phyloP scores from a whole-genome alignment of 768 basidiomycete species.

The Auricularia cornea region DNA sequence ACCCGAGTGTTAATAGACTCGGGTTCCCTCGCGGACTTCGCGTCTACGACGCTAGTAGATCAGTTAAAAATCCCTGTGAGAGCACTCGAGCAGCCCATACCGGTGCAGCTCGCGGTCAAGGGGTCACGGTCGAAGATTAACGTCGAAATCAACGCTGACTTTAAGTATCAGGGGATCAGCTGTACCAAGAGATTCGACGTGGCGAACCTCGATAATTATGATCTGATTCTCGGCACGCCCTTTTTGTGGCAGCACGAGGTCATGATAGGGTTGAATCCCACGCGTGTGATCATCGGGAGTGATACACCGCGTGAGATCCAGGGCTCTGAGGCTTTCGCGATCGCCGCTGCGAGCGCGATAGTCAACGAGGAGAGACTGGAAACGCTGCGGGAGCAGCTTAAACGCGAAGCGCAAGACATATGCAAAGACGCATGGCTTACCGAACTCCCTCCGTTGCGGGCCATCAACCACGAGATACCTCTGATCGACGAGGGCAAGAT shows the following conservation, averaged over 20 bases:
- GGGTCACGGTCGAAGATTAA: conserved; percentile 8
- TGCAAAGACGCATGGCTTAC: conserved; percentile 10
- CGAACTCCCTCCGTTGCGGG: conserved; percentile 28
- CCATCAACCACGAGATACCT: conserved; percentile 34
- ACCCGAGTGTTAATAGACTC: conserved; percentile 6
- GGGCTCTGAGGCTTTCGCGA: neutral
- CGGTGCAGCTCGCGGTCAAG: conserved; percentile 8
- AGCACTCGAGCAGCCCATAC: conserved; percentile 2
- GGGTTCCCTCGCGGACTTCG: conserved; percentile 8
- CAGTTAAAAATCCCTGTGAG: conserved; percentile 2
- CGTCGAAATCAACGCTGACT: neutral
- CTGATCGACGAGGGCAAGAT: conserved; percentile 26
- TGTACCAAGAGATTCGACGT: conserved; percentile 18
- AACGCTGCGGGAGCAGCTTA: neutral
- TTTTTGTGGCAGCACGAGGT: conserved; percentile 27
- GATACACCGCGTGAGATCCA: neutral
- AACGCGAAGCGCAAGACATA: neutral
- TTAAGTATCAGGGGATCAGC: conserved; percentile 6
- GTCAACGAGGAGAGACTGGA: neutral
- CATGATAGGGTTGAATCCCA: conserved; percentile 16
- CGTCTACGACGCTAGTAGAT: conserved; percentile 8
- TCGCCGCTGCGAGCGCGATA: neutral
- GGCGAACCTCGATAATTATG: conserved; percentile 29
- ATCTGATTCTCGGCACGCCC: conserved; percentile 28
- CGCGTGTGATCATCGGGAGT: neutral